phyloP scores from a whole-genome alignment of 2,329 filamentous ascomycete species.

The Aschersonia sp. region DNA sequence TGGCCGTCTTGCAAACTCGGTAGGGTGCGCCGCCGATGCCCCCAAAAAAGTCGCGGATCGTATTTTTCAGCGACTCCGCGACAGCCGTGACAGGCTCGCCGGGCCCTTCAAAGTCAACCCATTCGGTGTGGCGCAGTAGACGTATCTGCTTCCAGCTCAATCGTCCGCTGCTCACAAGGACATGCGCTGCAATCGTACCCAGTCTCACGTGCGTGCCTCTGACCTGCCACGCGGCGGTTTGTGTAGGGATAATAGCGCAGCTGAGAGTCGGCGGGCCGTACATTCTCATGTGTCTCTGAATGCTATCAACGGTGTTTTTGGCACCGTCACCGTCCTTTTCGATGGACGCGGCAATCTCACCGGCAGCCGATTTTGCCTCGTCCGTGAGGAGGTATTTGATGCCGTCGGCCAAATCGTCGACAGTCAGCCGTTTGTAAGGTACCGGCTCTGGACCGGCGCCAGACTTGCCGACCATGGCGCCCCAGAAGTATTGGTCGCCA shows the following conservation, averaged over 20 bases:
- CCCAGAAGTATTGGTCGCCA: constrained; percentile 70
- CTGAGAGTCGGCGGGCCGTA: constrained; percentile 40
- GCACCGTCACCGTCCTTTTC: constrained; percentile 52
- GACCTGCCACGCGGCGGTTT: constrained; percentile 50
- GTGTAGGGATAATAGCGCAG: constrained; percentile 50
- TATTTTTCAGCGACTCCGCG: constrained; percentile 45
- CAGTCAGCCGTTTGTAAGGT: constrained; percentile 51
- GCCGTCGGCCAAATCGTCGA: constrained; percentile 52
- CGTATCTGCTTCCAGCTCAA: constrained; percentile 49
- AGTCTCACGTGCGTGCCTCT: constrained; percentile 46
- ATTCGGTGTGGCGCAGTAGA: constrained; percentile 52
- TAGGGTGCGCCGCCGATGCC: constrained; percentile 52
- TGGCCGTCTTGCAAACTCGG: constrained; percentile 41
- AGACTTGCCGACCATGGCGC: constrained; percentile 48
- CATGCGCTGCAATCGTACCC: constrained; percentile 48
- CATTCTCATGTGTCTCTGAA: constrained; percentile 45
- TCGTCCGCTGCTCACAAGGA: constrained; percentile 46
- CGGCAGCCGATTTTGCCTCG: constrained; percentile 41
- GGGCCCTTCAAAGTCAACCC: constrained; percentile 65
- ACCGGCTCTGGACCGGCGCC: constrained; percentile 52
- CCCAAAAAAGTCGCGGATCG: constrained; percentile 41
- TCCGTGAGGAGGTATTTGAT: constrained; percentile 53
- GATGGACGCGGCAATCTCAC: constrained; percentile 46
- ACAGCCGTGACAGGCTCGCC: constrained; percentile 58
- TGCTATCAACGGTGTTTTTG: constrained; percentile 51